Base-by-base conservation (phyloP, 23 red algal species). In the Gracilariopsis chorda region DNA sequence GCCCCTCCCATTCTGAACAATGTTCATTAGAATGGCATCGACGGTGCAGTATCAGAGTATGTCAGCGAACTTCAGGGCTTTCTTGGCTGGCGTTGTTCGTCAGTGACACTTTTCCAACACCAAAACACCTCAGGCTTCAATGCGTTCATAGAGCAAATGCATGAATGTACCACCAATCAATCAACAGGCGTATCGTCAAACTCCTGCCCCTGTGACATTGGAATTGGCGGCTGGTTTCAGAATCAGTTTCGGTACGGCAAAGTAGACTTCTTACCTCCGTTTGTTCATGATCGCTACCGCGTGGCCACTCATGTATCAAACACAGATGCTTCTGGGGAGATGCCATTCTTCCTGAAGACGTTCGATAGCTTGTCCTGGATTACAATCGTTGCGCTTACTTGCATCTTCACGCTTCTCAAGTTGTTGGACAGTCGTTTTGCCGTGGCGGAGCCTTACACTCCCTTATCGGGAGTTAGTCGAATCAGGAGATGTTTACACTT, bases 221-320 rank as follows among this genome's bases (percentile, higher is more conserved):
- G 42, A 10, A 20, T 56, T 40, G 59, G 35, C 17, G 82, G 82
- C 28, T 87, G 59, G 59, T 52, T 51, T 34, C 58, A 52, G 24
- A 87, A 47, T 30, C 42, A 41, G 1, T 4, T 19, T 27, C 82
- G 82, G 2, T 70, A 72, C 34, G 16, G 20, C 6, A 30, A n/a
- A 37, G 67, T 87, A 2, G 82, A 87, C 25, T 87, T 49, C n/a
- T 44, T 87, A 10, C 82, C 82, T 13, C 43, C 82, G 16, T 73
- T 87, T 59, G 21, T 47, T n/a, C 21, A 30, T 44, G 62, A 87
- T 34, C 20, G 63, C 39, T 30, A 44, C 12, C 7, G 20, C 28
- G 51, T 75, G n/a, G 29, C 73, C 36, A 41, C 51, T 1, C 62
- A 87, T 71, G 36, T 73, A 5, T 32, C 9, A 10, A 73, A 34